Conservation (phyloP, 1,284 basidiomycete species). For the Vanrija sp. region DNA sequence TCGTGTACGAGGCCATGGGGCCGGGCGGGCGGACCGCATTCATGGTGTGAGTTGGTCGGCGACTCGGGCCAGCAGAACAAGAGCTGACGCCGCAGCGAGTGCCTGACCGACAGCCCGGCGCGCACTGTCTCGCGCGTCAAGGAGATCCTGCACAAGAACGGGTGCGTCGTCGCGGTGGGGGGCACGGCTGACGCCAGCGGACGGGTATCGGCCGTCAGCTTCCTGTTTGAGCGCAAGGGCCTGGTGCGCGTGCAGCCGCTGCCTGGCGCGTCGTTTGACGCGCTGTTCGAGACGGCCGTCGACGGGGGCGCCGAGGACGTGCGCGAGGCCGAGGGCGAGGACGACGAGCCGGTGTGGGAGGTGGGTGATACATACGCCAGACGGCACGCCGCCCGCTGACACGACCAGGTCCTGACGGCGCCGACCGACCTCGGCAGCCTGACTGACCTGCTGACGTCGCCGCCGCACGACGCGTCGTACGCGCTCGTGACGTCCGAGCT, state of each 20-base stretch:
- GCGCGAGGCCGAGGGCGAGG: slow-evolving; percentile 42
- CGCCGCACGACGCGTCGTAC: slow-evolving; percentile 21
- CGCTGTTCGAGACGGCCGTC: slow-evolving; percentile 45
- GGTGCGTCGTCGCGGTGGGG: slow-evolving; percentile 51
- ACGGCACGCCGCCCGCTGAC: neutral
- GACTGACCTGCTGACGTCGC: slow-evolving; percentile 20
- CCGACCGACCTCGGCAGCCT: slow-evolving; percentile 28
- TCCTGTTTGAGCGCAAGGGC: slow-evolving; percentile 70
- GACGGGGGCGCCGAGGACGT: slow-evolving; percentile 53
- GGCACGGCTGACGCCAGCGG: slow-evolving; percentile 52
- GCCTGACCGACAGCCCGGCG: slow-evolving; percentile 67
- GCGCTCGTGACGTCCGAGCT: slow-evolving; percentile 32
- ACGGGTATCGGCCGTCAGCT: slow-evolving; percentile 67
- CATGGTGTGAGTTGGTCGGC: slow-evolving; percentile 61
- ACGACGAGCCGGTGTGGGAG: slow-evolving; percentile 26
- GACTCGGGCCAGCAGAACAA: slow-evolving; percentile 9
- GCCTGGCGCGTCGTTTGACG: slow-evolving; percentile 34
- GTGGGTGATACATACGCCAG: slow-evolving; percentile 17
- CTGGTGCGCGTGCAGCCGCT: slow-evolving; percentile 58
- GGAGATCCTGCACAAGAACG: slow-evolving; percentile 58
- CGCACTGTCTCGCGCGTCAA: slow-evolving; percentile 65
- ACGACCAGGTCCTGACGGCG: slow-evolving; percentile 30
- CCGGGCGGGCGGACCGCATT: slow-evolving; percentile 63
- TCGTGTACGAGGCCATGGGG: slow-evolving; percentile 68
- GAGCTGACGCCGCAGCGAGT: slow-evolving; percentile 58